A percentile compares a stretch with the other conserved stretches of the same genome.
These are phyloP conservation scores for Rhodotorula taiwanensis DNA, from an alignment of 768 basidiomycete species.

Conservation along the genomic window DNA sequence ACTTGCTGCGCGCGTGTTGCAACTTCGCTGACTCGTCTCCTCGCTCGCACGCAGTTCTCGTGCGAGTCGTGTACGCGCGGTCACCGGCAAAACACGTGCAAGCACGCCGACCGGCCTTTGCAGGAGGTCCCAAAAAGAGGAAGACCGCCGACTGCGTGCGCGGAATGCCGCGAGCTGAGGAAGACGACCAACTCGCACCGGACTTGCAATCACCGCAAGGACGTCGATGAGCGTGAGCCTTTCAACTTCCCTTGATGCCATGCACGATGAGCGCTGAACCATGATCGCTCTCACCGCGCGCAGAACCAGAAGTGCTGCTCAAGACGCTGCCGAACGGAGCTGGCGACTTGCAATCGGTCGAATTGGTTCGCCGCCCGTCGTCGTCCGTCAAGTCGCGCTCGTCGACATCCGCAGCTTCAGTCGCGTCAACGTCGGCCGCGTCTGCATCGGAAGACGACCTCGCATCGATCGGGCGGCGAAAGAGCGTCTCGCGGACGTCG, in stretches of 20 bases:
- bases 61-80: conserved; percentile 93
- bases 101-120: conserved; percentile 78
- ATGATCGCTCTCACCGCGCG: background rate
- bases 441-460: conserved; percentile 13
- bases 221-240: background rate
- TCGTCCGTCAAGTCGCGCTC: conserved; percentile 4
- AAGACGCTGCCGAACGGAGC: conserved; percentile 15
- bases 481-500: conserved; percentile 19
- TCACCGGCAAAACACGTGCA: conserved; percentile 81
- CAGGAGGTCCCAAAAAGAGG: conserved; percentile 92
- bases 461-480: conserved; percentile 22
- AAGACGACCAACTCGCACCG: conserved; percentile 53
- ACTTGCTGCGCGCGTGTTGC: background rate
- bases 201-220: conserved; percentile 12
- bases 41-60: conserved; percentile 16
- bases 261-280: too few species aligned
- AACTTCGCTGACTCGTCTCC: too few species aligned
- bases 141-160: conserved; percentile 81
- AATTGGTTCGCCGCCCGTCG: conserved; percentile 18
- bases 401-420: conserved; percentile 8
- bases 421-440: background rate
- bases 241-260: too few species aligned
- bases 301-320: conserved; percentile 3
- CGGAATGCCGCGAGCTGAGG: conserved; percentile 71
- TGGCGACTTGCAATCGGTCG: background rate